Conservation (phyloP, 1,139 yeast genomes). For the Lodderomyces margitis region DNA sequence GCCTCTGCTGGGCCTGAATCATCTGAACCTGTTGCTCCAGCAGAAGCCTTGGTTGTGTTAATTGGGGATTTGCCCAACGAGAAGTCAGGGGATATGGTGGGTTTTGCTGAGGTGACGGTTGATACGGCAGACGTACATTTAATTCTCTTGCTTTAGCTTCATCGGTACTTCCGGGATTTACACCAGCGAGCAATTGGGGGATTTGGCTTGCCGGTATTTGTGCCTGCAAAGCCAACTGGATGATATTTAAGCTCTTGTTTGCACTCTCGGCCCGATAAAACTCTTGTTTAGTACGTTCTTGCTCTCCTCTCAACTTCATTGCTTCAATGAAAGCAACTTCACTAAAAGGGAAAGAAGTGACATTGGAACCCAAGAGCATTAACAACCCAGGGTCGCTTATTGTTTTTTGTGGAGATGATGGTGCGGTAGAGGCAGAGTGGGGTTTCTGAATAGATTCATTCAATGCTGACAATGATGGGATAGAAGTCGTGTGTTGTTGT, state of each 20-base stretch:
- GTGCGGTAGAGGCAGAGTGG: conserved; percentile 4
- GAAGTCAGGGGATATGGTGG: background rate
- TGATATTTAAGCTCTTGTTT: conserved; percentile 56
- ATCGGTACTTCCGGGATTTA: background rate
- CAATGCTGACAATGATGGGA: conserved; percentile 10
- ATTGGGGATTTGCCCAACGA: background rate
- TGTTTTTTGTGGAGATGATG: conserved; percentile 6
- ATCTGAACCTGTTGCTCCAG: conserved; percentile 11
- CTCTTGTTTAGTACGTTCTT: conserved; percentile 83
- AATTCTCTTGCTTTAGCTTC: background rate
- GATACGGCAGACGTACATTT: background rate
- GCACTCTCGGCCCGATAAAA: conserved; percentile 66
- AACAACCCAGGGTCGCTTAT: conserved; percentile 20
- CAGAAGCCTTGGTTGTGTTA: conserved; percentile 6
- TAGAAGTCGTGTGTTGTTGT: conserved; percentile 5
- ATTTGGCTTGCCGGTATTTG: conserved; percentile 68
- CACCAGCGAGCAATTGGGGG: conserved; percentile 56
- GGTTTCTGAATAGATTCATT: conserved; percentile 9
- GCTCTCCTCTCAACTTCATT: conserved; percentile 65
- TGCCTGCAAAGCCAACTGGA: conserved; percentile 60
- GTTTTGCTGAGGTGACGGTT: background rate
- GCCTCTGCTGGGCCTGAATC: conserved; percentile 8
- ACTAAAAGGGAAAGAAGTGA: conserved; percentile 55
- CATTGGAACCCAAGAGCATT: conserved; percentile 52
- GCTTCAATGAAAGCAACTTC: conserved; percentile 65